phyloP scores from a whole-genome alignment of 2,329 filamentous ascomycete genomes.

The Penicillium brasilianum region DNA sequence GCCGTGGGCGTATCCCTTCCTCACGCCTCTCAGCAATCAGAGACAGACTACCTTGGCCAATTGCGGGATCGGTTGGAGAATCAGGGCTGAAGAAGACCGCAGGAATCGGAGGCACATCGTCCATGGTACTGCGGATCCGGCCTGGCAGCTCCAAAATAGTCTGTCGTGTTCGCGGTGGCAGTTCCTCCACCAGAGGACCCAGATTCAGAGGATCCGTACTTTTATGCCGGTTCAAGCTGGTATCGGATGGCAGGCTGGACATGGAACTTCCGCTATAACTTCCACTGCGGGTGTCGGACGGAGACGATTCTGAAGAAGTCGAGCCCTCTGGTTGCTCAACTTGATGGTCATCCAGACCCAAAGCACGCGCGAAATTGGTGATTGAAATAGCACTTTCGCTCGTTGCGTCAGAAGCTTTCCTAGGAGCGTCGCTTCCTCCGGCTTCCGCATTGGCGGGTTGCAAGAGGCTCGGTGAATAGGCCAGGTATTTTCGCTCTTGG shows the following conservation, averaged over 20 bases:
- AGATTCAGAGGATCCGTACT: slow-evolving; percentile 49
- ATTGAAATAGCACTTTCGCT: slow-evolving; percentile 42
- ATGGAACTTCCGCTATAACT: slow-evolving; percentile 69
- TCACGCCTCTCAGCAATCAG: slow-evolving; percentile 35
- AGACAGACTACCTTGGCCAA: slow-evolving; percentile 48
- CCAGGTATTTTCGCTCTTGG: slow-evolving; percentile 29
- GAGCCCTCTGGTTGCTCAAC: slow-evolving; percentile 70
- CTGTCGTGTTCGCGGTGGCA: slow-evolving; percentile 46
- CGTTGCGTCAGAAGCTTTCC: slow-evolving; percentile 37
- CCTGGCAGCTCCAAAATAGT: slow-evolving; percentile 44
- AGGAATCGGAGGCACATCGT: slow-evolving; percentile 39
- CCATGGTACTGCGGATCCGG: slow-evolving; percentile 31
- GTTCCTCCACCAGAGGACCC: slow-evolving; percentile 61
- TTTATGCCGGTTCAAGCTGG: slow-evolving; percentile 37
- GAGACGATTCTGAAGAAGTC: slow-evolving; percentile 67
- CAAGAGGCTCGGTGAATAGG: slow-evolving; percentile 21
- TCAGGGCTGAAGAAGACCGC: slow-evolving; percentile 45
- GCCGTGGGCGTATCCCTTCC: background rate
- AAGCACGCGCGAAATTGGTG: slow-evolving; percentile 46
- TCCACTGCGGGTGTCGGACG: slow-evolving; percentile 62
- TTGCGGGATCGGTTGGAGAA: slow-evolving; percentile 55
- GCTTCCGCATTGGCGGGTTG: slow-evolving; percentile 29
- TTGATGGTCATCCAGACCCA: slow-evolving; percentile 61
- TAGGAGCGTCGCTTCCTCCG: slow-evolving; percentile 12
- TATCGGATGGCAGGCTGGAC: slow-evolving; percentile 60